Evolutionary conservation across 2,329 filamentous ascomycete genomes (phyloP).

Genomic region (Talaromyces sp.): DNA sequence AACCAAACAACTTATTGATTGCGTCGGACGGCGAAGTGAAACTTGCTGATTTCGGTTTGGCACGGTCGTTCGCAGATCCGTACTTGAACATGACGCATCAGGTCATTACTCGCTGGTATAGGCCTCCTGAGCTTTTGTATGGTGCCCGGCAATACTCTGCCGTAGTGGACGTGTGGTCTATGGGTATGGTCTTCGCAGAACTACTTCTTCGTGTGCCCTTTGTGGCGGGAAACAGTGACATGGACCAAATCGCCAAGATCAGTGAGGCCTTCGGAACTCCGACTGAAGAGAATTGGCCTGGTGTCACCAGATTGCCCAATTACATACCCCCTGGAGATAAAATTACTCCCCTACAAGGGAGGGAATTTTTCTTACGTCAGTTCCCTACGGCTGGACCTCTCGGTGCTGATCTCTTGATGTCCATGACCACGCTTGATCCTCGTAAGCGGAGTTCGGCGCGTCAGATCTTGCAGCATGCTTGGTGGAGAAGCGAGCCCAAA

Average conservation of each 20-base stretch:
- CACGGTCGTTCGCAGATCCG: constrained; percentile 83
- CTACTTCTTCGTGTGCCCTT: constrained; percentile 80
- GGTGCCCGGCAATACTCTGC: constrained; percentile 86
- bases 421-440: constrained; percentile 83
- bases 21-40: constrained; percentile 91
- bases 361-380: constrained; percentile 69
- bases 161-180: constrained; percentile 90
- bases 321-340: constrained; percentile 70
- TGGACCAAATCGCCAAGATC: constrained; percentile 82
- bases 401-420: constrained; percentile 84
- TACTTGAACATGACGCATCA: constrained; percentile 86
- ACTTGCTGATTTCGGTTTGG: constrained; percentile 95
- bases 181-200: constrained; percentile 90
- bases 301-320: constrained; percentile 74
- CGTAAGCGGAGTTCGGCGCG: constrained; percentile 74
- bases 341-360: constrained; percentile 58
- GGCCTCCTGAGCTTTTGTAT: constrained; percentile 89
- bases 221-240: constrained; percentile 77
- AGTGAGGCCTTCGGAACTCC: constrained; percentile 84
- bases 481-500: constrained; percentile 80
- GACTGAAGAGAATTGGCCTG: constrained; percentile 92
- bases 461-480: constrained; percentile 75
- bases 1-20: constrained; percentile 96
- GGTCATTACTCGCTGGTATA: constrained; percentile 96
- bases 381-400: constrained; percentile 79